Percentiles rank a stretch among this genome's conserved stretches.
Evolutionary conservation across 192 early-diverging fungal genomes (phyloP).

Genomic region (Coemansia sp.): DNA sequence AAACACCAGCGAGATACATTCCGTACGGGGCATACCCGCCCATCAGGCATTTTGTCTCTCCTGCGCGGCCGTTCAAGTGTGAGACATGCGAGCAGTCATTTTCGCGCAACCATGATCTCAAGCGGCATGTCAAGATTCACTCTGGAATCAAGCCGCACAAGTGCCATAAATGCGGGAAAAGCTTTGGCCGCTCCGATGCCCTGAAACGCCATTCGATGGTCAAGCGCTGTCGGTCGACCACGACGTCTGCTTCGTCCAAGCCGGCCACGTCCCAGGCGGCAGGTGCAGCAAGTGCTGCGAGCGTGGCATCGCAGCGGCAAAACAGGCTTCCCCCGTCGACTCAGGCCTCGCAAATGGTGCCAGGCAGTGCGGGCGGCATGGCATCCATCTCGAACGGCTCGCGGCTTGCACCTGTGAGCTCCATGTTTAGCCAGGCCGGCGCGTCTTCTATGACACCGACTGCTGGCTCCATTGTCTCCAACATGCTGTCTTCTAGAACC

Average conservation of each 20-base stretch:
- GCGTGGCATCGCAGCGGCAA: slow-evolving; percentile 13
- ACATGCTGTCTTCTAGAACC: slow-evolving; percentile 44
- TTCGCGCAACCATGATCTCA: slow-evolving; percentile 72
- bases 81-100: slow-evolving; percentile 60
- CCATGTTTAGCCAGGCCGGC: slow-evolving; percentile 36
- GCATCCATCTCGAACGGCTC: slow-evolving; percentile 27
- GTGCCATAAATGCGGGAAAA: slow-evolving; percentile 71
- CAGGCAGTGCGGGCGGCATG: slow-evolving; percentile 8
- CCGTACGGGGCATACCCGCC: slow-evolving; percentile 52
- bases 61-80: slow-evolving; percentile 58
- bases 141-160: slow-evolving; percentile 75
- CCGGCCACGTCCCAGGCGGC: slow-evolving; percentile 3
- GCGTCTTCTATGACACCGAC: slow-evolving; percentile 21
- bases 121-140: slow-evolving; percentile 75
- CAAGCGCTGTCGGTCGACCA: slow-evolving; percentile 57
- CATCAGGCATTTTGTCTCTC: slow-evolving; percentile 54
- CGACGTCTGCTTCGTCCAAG: slow-evolving; percentile 4
- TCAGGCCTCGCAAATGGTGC: slow-evolving; percentile 4
- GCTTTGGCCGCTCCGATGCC: slow-evolving; percentile 73
- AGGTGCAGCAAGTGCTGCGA: neutral
- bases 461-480: slow-evolving; percentile 37
- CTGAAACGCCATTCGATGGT: slow-evolving; percentile 68
- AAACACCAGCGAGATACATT: slow-evolving; percentile 43
- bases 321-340: neutral
- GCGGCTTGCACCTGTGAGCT: slow-evolving; percentile 34